phyloP scores from a whole-genome alignment of 805 yeast genomes.

The Kuraishia floccosa region DNA sequence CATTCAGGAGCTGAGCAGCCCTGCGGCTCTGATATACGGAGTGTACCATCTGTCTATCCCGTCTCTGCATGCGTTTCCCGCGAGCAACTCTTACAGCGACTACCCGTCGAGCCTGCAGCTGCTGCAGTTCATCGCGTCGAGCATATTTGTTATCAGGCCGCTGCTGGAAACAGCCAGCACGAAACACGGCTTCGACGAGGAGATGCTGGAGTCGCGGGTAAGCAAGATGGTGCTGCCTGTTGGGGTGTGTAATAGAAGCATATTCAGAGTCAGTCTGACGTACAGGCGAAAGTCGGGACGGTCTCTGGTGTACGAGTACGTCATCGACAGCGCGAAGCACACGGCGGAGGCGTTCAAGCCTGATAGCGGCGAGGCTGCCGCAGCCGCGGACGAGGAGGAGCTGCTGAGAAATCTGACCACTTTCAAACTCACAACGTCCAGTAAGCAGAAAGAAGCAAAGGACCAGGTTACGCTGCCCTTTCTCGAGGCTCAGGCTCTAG shows the following conservation, averaged over 20 bases:
- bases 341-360: conserved; percentile 9
- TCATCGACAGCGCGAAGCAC: conserved; percentile 38
- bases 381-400: conserved; percentile 31
- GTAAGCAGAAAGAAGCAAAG: conserved; percentile 63
- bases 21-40: conserved; percentile 18
- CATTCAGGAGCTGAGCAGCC: conserved; percentile 32
- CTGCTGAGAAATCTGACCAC: conserved; percentile 72
- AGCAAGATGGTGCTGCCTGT: conserved; percentile 35
- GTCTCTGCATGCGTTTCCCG: conserved; percentile 2
- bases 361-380: conserved; percentile 13
- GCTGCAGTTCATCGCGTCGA: conserved; percentile 62
- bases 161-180: conserved; percentile 4
- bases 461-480: conserved; percentile 89
- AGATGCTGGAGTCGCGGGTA: conserved; percentile 28
- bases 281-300: conserved; percentile 84
- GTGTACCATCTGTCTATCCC: conserved; percentile 22
- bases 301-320: conserved; percentile 43
- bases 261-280: conserved; percentile 38
- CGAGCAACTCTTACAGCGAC: conserved; percentile 16
- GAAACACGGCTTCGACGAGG: conserved; percentile 26
- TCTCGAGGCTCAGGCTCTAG: conserved; percentile 68
- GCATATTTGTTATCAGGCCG: conserved; percentile 56
- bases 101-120: conserved; percentile 45
- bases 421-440: conserved; percentile 69
- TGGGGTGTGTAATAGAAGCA: conserved; percentile 30